Percentiles rank a stretch among this genome's conserved stretches.
phyloP scores from a whole-genome alignment of 148 eudicot genomes.

The Diospyros kaki region DNA sequence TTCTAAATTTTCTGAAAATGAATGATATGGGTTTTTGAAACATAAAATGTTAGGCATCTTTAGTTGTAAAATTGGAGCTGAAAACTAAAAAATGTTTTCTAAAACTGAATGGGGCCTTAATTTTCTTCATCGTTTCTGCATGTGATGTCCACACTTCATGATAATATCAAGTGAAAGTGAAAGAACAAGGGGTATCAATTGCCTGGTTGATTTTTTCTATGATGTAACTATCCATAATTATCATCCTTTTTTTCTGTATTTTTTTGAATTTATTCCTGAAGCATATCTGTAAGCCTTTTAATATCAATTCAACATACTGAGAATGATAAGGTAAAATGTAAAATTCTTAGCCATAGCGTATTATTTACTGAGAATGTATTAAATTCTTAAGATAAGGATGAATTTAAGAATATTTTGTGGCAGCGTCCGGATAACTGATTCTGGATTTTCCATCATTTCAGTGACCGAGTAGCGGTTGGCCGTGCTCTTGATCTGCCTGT shows the following conservation, averaged over 20 bases:
- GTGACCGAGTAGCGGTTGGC: conserved; percentile 87
- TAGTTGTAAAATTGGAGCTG: neutral
- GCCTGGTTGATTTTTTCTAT: neutral
- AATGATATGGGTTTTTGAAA: too few species aligned
- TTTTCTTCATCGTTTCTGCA: neutral
- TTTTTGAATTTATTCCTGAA: neutral
- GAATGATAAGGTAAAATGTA: neutral
- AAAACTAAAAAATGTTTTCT: too few species aligned
- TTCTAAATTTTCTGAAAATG: too few species aligned
- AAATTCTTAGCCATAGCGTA: neutral
- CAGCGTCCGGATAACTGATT: conserved; percentile 3
- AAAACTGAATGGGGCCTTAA: too few species aligned
- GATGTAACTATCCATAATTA: neutral
- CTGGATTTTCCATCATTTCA: conserved; percentile 21
- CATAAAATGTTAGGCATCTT: neutral
- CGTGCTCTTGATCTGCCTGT: conserved; percentile 98
- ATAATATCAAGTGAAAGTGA: neutral
- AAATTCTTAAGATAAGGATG: neutral
- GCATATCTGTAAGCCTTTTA: neutral
- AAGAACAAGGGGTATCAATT: neutral
- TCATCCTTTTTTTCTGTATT: neutral
- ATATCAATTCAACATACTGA: neutral
- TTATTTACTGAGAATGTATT: neutral
- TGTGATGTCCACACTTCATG: neutral
- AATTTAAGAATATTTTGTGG: neutral